A percentile compares a stretch with the other conserved stretches of the same genome.
Evolutionary conservation across 2,329 filamentous ascomycete species (phyloP).

Genomic region (Neurospora sp.): DNA sequence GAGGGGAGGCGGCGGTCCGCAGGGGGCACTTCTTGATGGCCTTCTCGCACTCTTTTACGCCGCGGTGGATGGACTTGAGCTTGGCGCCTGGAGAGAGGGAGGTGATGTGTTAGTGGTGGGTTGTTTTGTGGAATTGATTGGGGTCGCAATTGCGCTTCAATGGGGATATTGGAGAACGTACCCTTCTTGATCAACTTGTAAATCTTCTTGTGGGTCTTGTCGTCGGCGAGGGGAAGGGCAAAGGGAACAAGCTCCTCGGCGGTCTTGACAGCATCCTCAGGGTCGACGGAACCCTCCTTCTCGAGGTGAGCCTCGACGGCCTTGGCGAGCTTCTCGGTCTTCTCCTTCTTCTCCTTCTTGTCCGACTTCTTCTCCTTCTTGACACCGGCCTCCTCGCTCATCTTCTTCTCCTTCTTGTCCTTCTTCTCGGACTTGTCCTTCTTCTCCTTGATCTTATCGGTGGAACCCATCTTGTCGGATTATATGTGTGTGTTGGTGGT

Average conservation of each 20-base stretch:
- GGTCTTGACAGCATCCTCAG: slow-evolving; percentile 33
- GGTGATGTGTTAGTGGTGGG: slow-evolving; percentile 3
- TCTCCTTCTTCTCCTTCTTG: slow-evolving; percentile 58
- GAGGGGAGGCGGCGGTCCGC: slow-evolving; percentile 50
- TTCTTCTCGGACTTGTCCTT: slow-evolving; percentile 59
- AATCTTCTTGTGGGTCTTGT: slow-evolving; percentile 63
- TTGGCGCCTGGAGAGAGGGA: slow-evolving; percentile 61
- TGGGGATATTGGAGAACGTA: slow-evolving; percentile 23
- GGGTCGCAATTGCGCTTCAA: slow-evolving; percentile 1
- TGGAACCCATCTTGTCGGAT: slow-evolving; percentile 3
- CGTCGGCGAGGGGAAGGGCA: slow-evolving; percentile 69
- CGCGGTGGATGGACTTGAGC: slow-evolving; percentile 90
- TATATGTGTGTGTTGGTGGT: neutral
- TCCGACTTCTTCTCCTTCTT: slow-evolving; percentile 44
- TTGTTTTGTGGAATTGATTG: neutral
- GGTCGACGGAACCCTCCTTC: slow-evolving; percentile 31
- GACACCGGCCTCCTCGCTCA: neutral
- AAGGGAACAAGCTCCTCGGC: slow-evolving; percentile 65
- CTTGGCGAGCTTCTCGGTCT: slow-evolving; percentile 63
- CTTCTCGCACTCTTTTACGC: slow-evolving; percentile 98
- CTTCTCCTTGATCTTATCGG: slow-evolving; percentile 33
- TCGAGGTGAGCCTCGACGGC: slow-evolving; percentile 57
- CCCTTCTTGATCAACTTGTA: slow-evolving; percentile 55
- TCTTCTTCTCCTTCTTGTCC: slow-evolving; percentile 52
- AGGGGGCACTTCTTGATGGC: slow-evolving; percentile 84